These are phyloP conservation scores for Boletus pseudo-olivaceus DNA, from an alignment of 768 basidiomycete genomes.

Conservation along the genomic window DNA sequence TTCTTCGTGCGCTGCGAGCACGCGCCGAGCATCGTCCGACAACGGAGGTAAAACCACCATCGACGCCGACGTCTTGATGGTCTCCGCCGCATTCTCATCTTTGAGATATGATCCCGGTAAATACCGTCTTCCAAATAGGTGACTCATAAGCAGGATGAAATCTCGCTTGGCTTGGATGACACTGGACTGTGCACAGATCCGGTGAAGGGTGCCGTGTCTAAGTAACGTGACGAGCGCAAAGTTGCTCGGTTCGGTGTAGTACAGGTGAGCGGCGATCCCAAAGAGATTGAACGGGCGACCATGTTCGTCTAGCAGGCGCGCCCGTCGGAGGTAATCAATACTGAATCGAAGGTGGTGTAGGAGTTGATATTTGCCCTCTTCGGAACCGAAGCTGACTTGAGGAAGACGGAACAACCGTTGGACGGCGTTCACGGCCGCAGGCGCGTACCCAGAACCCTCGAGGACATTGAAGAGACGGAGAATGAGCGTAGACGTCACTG, in stretches of 20 bases:
- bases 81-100: slow-evolving; percentile 30
- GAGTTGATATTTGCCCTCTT: slow-evolving; percentile 52
- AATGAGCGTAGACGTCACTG: slow-evolving; percentile 61
- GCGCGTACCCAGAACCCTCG: slow-evolving; percentile 53
- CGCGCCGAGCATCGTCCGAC: slow-evolving; percentile 34
- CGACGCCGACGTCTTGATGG: slow-evolving; percentile 49
- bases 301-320: slow-evolving; percentile 46
- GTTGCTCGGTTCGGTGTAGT: slow-evolving; percentile 69
- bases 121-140: slow-evolving; percentile 62
- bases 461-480: slow-evolving; percentile 65
- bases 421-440: slow-evolving; percentile 47
- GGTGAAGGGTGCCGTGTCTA: slow-evolving; percentile 55
- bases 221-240: slow-evolving; percentile 60
- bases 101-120: slow-evolving; percentile 44
- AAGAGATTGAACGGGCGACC: slow-evolving; percentile 60
- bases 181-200: slow-evolving; percentile 44
- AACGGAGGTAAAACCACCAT: slow-evolving; percentile 54
- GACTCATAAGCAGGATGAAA: slow-evolving; percentile 55
- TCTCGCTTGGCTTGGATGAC: slow-evolving; percentile 42
- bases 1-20: slow-evolving; percentile 45
- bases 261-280: slow-evolving; percentile 51
- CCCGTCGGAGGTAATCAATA: slow-evolving; percentile 65
- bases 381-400: slow-evolving; percentile 54
- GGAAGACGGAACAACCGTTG: slow-evolving; percentile 53
- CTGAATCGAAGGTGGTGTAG: slow-evolving; percentile 66